Conservation (phyloP, 306 rosid genomes). For the Cotoneaster glaucophyllus region DNA sequence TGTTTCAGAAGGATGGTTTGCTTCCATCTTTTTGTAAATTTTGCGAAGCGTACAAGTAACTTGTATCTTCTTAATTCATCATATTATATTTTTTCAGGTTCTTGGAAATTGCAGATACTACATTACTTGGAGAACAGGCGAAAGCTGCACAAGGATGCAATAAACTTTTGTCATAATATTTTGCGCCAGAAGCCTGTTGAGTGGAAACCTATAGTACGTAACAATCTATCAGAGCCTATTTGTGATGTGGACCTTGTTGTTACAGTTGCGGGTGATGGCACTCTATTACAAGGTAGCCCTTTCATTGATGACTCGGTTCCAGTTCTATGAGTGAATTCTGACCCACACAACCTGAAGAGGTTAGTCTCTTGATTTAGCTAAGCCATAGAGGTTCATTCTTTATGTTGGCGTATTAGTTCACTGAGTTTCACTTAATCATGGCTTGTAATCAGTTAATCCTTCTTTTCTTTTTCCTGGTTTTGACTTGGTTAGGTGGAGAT, state of each 20-base stretch:
- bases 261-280: conserved; percentile 91
- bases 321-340: conserved; percentile 87
- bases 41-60: conserved; percentile 18
- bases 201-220: conserved; percentile 56
- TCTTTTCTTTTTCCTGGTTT: neutral
- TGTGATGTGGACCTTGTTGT: conserved; percentile 68
- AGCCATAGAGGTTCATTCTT: conserved; percentile 9
- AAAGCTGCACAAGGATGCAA: conserved; percentile 61
- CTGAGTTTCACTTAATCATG: neutral
- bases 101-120: conserved; percentile 41
- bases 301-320: conserved; percentile 68
- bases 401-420: conserved; percentile 4
- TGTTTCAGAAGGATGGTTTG: conserved; percentile 18
- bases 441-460: neutral
- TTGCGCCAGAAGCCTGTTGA: conserved; percentile 56
- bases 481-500: conserved; percentile 48
- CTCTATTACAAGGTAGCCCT: conserved; percentile 85
- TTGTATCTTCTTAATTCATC: neutral
- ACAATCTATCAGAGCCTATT: conserved; percentile 47
- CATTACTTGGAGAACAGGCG: conserved; percentile 56
- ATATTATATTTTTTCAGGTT: neutral
- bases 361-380: conserved; percentile 9
- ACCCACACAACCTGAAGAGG: conserved; percentile 85
- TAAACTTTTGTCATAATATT: conserved; percentile 62
- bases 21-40: conserved; percentile 22